Conservation (phyloP, 1,284 basidiomycete species). For the Tylopilus orsonianus region DNA sequence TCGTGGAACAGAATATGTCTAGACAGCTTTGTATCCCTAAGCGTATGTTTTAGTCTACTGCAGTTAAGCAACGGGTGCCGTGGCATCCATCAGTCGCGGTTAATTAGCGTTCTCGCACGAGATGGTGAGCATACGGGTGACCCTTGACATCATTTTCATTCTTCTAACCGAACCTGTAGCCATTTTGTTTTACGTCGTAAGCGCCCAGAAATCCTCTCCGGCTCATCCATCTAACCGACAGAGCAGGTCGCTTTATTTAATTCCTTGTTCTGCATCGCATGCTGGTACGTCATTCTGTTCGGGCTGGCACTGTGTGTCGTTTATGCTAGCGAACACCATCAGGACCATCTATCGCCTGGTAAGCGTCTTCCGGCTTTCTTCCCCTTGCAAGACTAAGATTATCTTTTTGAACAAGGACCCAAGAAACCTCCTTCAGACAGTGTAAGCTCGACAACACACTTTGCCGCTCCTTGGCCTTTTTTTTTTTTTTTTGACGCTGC, state of each 20-base stretch:
- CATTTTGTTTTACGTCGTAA: conserved; percentile 20
- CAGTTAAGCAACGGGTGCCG: not conserved
- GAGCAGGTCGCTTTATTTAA: conserved; percentile 18
- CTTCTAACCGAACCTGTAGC: conserved; percentile 8
- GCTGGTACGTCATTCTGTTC: conserved; percentile 19
- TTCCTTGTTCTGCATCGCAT: conserved; percentile 9
- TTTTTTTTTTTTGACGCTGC: not conserved
- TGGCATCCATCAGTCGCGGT: conserved; percentile 3
- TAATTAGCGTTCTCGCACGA: conserved; percentile 16
- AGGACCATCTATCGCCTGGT: conserved; percentile 18
- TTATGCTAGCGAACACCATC: not conserved
- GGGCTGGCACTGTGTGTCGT: not conserved
- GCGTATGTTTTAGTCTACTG: conserved; percentile 10
- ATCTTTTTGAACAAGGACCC: conserved; percentile 18
- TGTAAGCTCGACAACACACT: conserved; percentile 10
- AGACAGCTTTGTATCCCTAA: conserved; percentile 12
- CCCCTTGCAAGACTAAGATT: not conserved
- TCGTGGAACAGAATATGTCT: conserved; percentile 13
- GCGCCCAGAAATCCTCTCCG: not conserved
- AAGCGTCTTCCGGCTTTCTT: not conserved
- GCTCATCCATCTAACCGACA: not conserved
- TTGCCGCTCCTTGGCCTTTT: accelerated
- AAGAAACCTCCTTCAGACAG: conserved; percentile 9
- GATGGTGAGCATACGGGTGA: conserved; percentile 17
- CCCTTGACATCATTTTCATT: not conserved